Base-by-base conservation (phyloP, 805 yeast species). In the Metschnikowia drakensbergensis region DNA sequence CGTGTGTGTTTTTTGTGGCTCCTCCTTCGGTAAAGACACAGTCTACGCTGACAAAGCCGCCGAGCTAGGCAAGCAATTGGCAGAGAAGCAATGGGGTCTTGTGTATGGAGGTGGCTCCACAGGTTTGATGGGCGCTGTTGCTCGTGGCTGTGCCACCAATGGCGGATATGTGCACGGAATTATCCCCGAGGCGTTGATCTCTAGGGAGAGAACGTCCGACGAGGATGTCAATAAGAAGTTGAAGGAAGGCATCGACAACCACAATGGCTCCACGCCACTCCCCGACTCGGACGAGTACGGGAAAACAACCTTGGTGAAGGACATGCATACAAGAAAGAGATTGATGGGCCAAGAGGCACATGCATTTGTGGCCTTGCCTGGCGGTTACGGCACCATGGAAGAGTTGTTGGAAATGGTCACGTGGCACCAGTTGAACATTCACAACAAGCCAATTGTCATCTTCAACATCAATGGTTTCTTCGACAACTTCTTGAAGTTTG, bases 21-120 rank as follows among this genome's bases (percentile, higher is more conserved):
- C 95, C 3, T 79, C 90, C 4, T 77, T 79, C 51, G 96, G 96
- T 11, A 76, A 64, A 37, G 74, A 76, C 45, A 69, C 75, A 5
- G 56, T 57, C 3, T 86, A 66, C 60, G 69, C 83, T 10, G 69
- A 68, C 2, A 71, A 71, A 30, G 91, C 96, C 1, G 55, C 69
- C n/a, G 63, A 74, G 26, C 69, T 88, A 37, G 96, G 96, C 25
- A 56, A 68, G 42, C 58, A 74, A 28, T 64, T 88, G 53, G 86
- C 88, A 25, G 57, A 64, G 22, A 71, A 72, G 45, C 73, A 77
- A 47, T 87, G 88, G 83, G 88, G 88, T 3, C 69, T 88, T 36
- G 92, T 88, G 7, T 88, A 89, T 59, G 96, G 96, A 41, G 96
- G 96, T 35, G 96, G 96, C 22, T 83, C 92, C 31, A 85, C 90